phyloP scores from a whole-genome alignment of 768 basidiomycete genomes.

The Mycena haematopus region DNA sequence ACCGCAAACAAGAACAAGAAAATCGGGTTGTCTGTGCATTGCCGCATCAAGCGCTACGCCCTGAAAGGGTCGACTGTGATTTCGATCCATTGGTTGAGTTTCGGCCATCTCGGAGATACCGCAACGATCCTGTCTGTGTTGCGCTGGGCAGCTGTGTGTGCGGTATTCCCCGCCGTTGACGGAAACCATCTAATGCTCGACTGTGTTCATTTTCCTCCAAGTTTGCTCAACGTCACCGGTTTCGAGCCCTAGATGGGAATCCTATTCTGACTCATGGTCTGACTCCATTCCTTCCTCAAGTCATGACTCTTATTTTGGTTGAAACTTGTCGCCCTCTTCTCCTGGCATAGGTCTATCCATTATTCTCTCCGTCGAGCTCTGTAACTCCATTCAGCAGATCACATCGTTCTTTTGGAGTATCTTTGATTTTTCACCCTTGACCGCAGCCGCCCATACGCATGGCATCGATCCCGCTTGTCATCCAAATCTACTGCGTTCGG shows the following conservation, averaged over 20 bases:
- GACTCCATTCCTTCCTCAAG: not conserved
- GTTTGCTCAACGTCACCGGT: not conserved
- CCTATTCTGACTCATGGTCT: not conserved
- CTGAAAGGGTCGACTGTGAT: too few species aligned
- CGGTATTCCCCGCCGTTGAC: not conserved
- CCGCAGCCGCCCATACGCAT: too few species aligned
- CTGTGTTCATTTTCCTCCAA: not conserved
- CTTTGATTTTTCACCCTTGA: too few species aligned
- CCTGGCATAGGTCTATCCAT: not conserved
- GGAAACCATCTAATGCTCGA: not conserved
- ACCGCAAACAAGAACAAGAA: too few species aligned
- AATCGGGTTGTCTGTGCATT: too few species aligned
- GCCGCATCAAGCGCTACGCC: too few species aligned
- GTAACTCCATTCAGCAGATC: too few species aligned
- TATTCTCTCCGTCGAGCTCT: too few species aligned
- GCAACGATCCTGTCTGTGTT: not conserved
- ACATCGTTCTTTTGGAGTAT: too few species aligned
- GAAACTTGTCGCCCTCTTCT: not conserved
- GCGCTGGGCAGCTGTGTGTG: not conserved
- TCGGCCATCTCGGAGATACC: too few species aligned
- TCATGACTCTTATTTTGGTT: not conserved
- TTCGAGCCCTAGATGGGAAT: not conserved
- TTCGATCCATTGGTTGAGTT: too few species aligned
- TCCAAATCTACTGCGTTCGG: not conserved
- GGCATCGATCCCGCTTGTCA: not conserved